Evolutionary conservation across 257 asterid genomes (phyloP), one percentile per base, ranked within the genome.

Genomic region (Coffea eugenioides): DNA sequence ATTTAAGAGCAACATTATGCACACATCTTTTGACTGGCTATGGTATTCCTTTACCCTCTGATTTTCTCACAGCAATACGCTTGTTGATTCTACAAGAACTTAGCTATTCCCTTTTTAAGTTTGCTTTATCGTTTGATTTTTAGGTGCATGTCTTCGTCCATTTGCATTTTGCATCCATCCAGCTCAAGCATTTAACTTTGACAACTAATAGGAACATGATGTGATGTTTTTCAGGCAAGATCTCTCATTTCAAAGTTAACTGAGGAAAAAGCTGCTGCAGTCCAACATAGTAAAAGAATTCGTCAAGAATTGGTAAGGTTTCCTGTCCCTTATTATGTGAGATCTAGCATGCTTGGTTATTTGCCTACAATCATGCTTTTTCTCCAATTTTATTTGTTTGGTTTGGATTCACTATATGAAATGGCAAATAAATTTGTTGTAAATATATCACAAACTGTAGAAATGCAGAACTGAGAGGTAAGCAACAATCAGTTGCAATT

Each of bases 221-320:
- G n/a, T 84, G 54, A 59, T 34, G 59, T 67, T 70, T 84, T 75
- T 76, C 84, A 94, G 98, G 89, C 83, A 66, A 90, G 87, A 74
- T 86, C 97, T 39, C 86, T 84, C 49, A 85, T 91, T 81, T 83
- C 93, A 20, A 94, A 87, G 76, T 82, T 90, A 86, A 86, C 92
- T 0, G 92, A 89, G 88, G 98, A 94, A 84, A 92, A 91, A 84
- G 79, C 86, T 68, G 87, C 88, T 77, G 97, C 97, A 52, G 57
- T 85, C 85, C 95, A 91, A 71, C 92, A 82, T 48, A 83, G 82
- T 45, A 90, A 77, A 83, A 92, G 84, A 80, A 92, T 93, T 85
- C 95, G 91, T 75, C 93, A 86, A 81, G 98, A 94, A 80, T 59
- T 92, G 97, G 97, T 94, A 79, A 77, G 92, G 72, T 0, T 54